Evolutionary conservation across 2,329 filamentous ascomycete species (phyloP), one percentile per base, ranked within the genome.

Genomic region (Claviceps cyperi): DNA sequence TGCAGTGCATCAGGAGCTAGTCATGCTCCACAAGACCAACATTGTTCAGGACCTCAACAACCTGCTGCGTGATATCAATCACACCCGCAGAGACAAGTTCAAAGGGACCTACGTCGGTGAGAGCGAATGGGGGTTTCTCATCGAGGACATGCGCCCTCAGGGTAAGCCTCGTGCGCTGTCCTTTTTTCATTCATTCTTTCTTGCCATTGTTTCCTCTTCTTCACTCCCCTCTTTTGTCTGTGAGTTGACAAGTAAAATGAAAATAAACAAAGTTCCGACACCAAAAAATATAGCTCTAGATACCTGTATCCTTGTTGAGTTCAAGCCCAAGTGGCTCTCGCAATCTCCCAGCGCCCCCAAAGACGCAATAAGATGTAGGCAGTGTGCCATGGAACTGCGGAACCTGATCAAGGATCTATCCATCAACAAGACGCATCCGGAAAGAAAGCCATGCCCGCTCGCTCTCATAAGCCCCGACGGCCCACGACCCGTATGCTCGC

Each of bases 311-410:
- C 62, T 84, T 35, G 68, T 86, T 50, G 84, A 91, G 62, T 84
- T 91, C 66, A 92, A 92, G 62, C 86, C 86, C 14, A 92, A 92
- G 66, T 92, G 86, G 86, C 75, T 92, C 24, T 68, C 74, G 8
- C 85, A 89, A 62, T 90, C 85, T 2, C 84, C 82, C 4, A 80
- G 78, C 38, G 85, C 86, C 0, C 86, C 86, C 1, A 24, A 61
- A 0, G 65, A 68, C 28, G 77, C 84, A 40, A 75, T 70, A 47
- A 73, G 84, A 47, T 92, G 86, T 66, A 79, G 86, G 35, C 88
- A 83, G 39, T 92, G 86, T 62, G 86, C 86, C 38, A 69, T 68
- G 44, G 65, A 69, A 53, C 60, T 70, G 46, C 60, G 61, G 47
- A 66, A 65, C 50, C 61, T 64, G 38, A 50, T 67, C 47, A 59